Percentiles rank a stretch among this genome's conserved stretches.
phyloP scores from a whole-genome alignment of 2,329 filamentous ascomycete species.

The Penicillium sp. region DNA sequence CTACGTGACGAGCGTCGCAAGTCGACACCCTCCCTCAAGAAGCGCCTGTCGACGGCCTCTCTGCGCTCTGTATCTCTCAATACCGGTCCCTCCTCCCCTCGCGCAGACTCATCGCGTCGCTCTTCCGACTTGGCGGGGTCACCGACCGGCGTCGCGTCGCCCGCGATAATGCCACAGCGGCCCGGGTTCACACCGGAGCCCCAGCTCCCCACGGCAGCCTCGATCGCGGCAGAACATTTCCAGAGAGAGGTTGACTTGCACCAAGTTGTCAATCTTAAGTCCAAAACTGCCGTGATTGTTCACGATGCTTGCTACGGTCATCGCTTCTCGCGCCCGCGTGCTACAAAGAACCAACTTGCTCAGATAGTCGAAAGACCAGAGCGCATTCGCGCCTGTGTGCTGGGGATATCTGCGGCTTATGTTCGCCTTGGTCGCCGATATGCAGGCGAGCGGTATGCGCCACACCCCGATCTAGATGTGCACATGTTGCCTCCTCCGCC shows the following conservation, averaged over 20 bases:
- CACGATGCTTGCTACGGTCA: constrained; percentile 96
- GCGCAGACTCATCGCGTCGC: constrained; percentile 32
- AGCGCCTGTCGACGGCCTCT: constrained; percentile 37
- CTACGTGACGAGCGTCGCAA: constrained; percentile 36
- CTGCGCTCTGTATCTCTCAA: constrained; percentile 32
- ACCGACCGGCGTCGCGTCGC: constrained; percentile 18
- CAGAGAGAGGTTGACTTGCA: constrained; percentile 63
- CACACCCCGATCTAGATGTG: constrained; percentile 59
- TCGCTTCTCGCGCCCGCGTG: constrained; percentile 77
- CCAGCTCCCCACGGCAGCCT: constrained; percentile 45
- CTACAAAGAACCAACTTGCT: constrained; percentile 66
- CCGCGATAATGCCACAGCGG: constrained; percentile 28
- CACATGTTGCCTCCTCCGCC: constrained; percentile 58
- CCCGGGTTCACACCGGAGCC: constrained; percentile 24
- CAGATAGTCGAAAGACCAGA: constrained; percentile 90
- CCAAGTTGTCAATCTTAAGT: constrained; percentile 42
- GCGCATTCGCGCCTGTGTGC: constrained; percentile 73
- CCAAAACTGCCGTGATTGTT: constrained; percentile 73
- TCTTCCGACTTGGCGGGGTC: constrained; percentile 31
- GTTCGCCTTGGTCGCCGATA: constrained; percentile 82
- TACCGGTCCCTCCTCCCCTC: constrained; percentile 28
- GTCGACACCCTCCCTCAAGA: constrained; percentile 36
- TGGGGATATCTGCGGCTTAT: constrained; percentile 83
- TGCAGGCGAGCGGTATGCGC: constrained; percentile 62
- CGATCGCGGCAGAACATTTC: constrained; percentile 65